These are phyloP conservation scores for Linnemannia zychae DNA, from an alignment of 192 early-diverging fungal genomes.

Conservation along the genomic window DNA sequence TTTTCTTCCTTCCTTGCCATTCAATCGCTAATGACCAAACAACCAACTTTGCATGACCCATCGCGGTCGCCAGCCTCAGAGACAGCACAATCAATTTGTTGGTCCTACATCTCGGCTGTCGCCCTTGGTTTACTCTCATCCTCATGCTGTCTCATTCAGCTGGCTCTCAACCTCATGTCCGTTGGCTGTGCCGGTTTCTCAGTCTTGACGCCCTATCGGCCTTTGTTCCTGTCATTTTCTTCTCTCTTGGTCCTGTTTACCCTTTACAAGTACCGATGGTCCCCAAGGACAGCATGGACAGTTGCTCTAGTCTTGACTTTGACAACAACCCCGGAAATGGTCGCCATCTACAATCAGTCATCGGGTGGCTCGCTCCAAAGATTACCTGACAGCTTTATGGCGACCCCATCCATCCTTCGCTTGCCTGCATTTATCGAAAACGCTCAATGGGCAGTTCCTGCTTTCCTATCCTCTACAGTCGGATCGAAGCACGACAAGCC, in stretches of 20 bases:
- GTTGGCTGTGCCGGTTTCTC: constrained; percentile 70
- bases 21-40: neutral
- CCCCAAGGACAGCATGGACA: constrained; percentile 17
- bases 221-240: constrained; percentile 53
- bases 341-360: constrained; percentile 53
- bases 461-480: neutral
- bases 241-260: constrained; percentile 34
- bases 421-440: neutral
- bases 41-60: neutral
- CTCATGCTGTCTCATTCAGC: constrained; percentile 67
- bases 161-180: constrained; percentile 65
- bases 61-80: neutral
- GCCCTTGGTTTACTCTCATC: constrained; percentile 58
- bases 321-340: constrained; percentile 58
- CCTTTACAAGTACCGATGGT: constrained; percentile 37
- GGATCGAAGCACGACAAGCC: neutral
- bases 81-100: neutral
- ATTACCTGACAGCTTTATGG: neutral
- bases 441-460: neutral
- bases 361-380: neutral
- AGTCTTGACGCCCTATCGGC: constrained; percentile 63
- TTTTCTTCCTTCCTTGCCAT: neutral
- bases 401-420: neutral
- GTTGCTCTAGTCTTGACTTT: constrained; percentile 48
- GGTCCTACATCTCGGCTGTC: constrained; percentile 40